These are phyloP conservation scores for Tetragonia tetragonoides DNA, from an alignment of 148 eudicot genomes.

Conservation along the genomic window DNA sequence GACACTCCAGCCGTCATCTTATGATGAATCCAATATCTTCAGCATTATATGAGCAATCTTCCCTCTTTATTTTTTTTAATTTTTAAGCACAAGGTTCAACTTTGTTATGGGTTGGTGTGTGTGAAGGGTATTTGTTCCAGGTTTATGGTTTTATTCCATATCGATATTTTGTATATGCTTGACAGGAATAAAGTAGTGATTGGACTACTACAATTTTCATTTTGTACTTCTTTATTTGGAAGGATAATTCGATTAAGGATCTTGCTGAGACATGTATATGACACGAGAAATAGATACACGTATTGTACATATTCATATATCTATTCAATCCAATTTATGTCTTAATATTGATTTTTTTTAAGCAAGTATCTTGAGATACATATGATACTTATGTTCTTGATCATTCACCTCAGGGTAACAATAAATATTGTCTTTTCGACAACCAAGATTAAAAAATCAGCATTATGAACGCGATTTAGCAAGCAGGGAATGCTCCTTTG, in stretches of 20 bases:
- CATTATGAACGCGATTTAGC: slow-evolving; percentile 33
- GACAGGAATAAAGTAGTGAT: neutral
- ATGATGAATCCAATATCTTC: slow-evolving; percentile 22
- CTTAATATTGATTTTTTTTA: slow-evolving; percentile 57
- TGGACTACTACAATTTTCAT: neutral
- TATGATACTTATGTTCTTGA: slow-evolving; percentile 40
- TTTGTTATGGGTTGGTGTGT: neutral
- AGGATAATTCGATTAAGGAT: neutral
- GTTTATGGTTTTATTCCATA: neutral
- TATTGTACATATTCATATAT: slow-evolving; percentile 1
- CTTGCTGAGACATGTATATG: neutral
- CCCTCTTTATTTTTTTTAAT: no score
- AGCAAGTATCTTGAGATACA: slow-evolving; percentile 80
- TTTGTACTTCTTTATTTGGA: slow-evolving; percentile 2
- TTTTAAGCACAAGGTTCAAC: no score
- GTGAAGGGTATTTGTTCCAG: no score
- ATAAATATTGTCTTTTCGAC: slow-evolving; percentile 36
- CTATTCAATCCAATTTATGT: slow-evolving; percentile 69
- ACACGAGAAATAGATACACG: neutral
- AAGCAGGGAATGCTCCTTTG: neutral
- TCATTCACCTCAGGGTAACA: slow-evolving; percentile 27
- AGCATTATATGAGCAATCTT: neutral
- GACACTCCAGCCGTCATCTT: slow-evolving; percentile 38
- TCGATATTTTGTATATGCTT: neutral
- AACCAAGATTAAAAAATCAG: slow-evolving; percentile 31